A percentile compares a stretch with the other conserved stretches of the same genome.
Evolutionary conservation across 352 stramenopile genomes (phyloP).

Genomic region (Phytophthora fragariaefolia): DNA sequence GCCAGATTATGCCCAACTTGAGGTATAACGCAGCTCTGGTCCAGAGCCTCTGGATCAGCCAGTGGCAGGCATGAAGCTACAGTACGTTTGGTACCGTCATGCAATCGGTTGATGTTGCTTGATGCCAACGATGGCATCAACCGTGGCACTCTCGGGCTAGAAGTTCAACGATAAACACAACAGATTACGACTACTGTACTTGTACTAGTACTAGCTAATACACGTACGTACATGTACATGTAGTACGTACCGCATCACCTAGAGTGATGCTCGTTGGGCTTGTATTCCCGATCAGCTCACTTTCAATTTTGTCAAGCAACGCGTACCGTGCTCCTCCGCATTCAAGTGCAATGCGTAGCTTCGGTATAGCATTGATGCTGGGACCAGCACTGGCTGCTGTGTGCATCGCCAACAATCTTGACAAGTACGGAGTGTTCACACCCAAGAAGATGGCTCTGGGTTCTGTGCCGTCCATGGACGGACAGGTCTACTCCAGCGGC

Average conservation of each 20-base stretch:
- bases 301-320: no score
- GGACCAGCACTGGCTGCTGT: conserved; percentile 6
- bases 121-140: conserved; percentile 11
- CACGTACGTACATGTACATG: no score
- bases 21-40: no score
- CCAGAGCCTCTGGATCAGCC: no score
- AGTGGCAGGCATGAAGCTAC: neutral
- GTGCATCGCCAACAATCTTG: conserved; percentile 20
- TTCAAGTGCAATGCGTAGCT: conserved; percentile 8
- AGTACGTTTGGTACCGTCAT: neutral
- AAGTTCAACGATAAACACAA: conserved; percentile 4
- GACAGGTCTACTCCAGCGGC: conserved; percentile 15
- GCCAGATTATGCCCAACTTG: no score
- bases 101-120: conserved; percentile 10
- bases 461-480: conserved; percentile 16
- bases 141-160: conserved; percentile 5
- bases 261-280: no score
- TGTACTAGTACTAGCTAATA: no score
- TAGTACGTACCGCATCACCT: no score
- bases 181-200: conserved; percentile 1
- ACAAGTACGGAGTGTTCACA: conserved; percentile 33
- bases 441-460: conserved; percentile 40
- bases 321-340: no score
- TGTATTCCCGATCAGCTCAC: no score
- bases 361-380: conserved; percentile 11